Evolutionary conservation across 2,329 filamentous ascomycete genomes (phyloP).

Genomic region (Pyrenochaeta sp.): DNA sequence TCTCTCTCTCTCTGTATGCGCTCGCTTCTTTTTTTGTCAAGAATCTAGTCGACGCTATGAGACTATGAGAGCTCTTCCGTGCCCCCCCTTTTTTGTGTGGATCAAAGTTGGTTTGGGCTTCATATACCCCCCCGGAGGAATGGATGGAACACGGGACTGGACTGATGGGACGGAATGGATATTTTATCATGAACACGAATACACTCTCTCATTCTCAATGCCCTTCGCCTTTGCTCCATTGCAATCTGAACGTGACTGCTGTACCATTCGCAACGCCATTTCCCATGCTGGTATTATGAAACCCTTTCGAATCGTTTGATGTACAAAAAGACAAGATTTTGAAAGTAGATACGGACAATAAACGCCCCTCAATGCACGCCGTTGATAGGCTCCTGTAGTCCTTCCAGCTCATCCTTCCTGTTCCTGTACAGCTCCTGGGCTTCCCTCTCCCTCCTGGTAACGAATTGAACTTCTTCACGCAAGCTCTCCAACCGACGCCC

Average conservation of each 20-base stretch:
- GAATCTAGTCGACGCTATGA: neutral
- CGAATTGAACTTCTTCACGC: conserved; percentile 82
- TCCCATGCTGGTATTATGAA: conserved; percentile 8
- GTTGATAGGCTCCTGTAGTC: conserved; percentile 56
- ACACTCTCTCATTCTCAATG: neutral
- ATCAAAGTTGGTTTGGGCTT: neutral
- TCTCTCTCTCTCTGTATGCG: no score
- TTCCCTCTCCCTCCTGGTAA: conserved; percentile 84
- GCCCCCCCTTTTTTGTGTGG: neutral
- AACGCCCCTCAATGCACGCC: conserved; percentile 42
- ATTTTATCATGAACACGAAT: neutral
- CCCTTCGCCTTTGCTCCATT: neutral
- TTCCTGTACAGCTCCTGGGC: conserved; percentile 85
- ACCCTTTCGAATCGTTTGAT: neutral
- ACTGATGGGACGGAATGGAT: neutral
- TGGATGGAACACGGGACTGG: neutral
- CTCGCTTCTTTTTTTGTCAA: neutral
- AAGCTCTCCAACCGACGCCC: conserved; percentile 75
- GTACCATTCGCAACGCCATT: conserved; percentile 13
- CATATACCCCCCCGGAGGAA: conserved; percentile 3
- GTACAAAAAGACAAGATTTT: neutral
- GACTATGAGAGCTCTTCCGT: neutral
- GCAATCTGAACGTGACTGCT: conserved; percentile 6
- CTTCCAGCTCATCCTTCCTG: conserved; percentile 79
- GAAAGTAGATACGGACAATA: neutral